A percentile compares a stretch with the other conserved stretches of the same genome.
Evolutionary conservation across 345 rosid genomes (phyloP).

Genomic region (Melastoma malabathricum): DNA sequence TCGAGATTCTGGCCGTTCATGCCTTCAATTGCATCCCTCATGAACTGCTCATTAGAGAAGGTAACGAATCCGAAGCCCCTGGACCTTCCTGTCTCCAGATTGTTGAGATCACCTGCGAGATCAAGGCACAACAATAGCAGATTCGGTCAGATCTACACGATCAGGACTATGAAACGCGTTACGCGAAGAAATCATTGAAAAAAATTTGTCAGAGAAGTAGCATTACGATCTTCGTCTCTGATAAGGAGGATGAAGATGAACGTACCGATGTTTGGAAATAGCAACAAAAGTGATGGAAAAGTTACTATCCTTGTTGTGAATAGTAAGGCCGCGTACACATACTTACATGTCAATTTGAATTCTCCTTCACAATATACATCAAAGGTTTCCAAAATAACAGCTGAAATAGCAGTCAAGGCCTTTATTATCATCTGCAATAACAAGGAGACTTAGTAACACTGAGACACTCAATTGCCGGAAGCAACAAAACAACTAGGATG

Average conservation of each 20-base stretch:
- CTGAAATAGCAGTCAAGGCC: conserved; percentile 63
- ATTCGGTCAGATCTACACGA: background rate
- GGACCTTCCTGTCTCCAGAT: conserved; percentile 80
- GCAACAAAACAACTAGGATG: conserved; percentile 8
- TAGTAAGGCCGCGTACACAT: too few relatives aligned
- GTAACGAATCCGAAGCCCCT: conserved; percentile 87
- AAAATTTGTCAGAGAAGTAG: background rate
- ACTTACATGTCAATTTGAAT: conserved; percentile 83
- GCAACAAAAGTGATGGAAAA: conserved; percentile 36
- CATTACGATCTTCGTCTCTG: conserved; percentile 54
- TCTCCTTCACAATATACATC: conserved; percentile 95
- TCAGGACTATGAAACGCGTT: background rate
- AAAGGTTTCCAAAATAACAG: conserved; percentile 85
- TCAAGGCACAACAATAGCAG: background rate
- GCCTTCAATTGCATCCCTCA: conserved; percentile 78
- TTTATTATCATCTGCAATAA: conserved; percentile 84
- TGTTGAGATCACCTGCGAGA: conserved; percentile 49
- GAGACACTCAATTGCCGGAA: too few relatives aligned
- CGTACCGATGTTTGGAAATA: conserved; percentile 74
- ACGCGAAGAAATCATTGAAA: background rate
- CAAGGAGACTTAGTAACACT: conserved; percentile 7
- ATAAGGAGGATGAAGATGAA: conserved; percentile 52
- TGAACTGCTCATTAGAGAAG: conserved; percentile 55
- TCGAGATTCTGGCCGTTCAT: conserved; percentile 85
- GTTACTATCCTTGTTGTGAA: too few relatives aligned